Evolutionary conservation across 2,329 filamentous ascomycete species (phyloP).

Genomic region (Tolypocladium inflatum): DNA sequence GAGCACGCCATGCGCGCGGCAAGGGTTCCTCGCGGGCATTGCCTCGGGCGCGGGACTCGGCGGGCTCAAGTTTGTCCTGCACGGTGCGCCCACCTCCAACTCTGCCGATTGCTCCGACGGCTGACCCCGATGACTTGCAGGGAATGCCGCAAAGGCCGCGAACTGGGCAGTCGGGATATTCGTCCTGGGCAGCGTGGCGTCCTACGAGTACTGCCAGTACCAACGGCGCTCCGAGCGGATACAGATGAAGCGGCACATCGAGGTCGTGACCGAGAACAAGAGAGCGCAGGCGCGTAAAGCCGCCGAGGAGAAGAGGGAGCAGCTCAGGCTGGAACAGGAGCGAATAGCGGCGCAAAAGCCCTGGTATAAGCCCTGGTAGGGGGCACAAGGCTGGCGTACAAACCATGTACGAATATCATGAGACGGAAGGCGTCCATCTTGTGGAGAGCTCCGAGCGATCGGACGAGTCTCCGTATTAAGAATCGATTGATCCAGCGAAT

Average conservation of each 20-base stretch:
- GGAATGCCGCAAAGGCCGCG: slow-evolving; percentile 41
- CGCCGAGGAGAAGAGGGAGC: slow-evolving; percentile 29
- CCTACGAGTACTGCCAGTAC: slow-evolving; percentile 79
- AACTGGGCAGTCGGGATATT: slow-evolving; percentile 84
- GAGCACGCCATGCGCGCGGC: slow-evolving; percentile 73
- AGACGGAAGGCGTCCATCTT: neutral
- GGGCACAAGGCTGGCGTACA: neutral
- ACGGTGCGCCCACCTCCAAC: slow-evolving; percentile 46
- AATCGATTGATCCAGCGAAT: neutral
- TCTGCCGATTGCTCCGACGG: neutral
- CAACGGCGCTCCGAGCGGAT: slow-evolving; percentile 64
- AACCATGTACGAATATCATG: neutral
- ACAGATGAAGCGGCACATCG: slow-evolving; percentile 77
- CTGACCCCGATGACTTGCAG: slow-evolving; percentile 8
- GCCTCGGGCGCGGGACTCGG: slow-evolving; percentile 68
- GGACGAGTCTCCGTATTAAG: neutral
- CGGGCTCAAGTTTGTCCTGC: slow-evolving; percentile 61
- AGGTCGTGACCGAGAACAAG: slow-evolving; percentile 47
- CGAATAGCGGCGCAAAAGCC: slow-evolving; percentile 26
- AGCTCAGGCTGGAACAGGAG: slow-evolving; percentile 20
- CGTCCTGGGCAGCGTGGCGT: slow-evolving; percentile 55
- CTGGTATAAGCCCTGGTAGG: slow-evolving; percentile 51
- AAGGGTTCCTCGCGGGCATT: slow-evolving; percentile 77
- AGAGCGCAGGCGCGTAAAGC: slow-evolving; percentile 34
- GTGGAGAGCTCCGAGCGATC: neutral